Evolutionary conservation across 1,284 basidiomycete genomes (phyloP).

Genomic region (Xerocomus nothofagi): DNA sequence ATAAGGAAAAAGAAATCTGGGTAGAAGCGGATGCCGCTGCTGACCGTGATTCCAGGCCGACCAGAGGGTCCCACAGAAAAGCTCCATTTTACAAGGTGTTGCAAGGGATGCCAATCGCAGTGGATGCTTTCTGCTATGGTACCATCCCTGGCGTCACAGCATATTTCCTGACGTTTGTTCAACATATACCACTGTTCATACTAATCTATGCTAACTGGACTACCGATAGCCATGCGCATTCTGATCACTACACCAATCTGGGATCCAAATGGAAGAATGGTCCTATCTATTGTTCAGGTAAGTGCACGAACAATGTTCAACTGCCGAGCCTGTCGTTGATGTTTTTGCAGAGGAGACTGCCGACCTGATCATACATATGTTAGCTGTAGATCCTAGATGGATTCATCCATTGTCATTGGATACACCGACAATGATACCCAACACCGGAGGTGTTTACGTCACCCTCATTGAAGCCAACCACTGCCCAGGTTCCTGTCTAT

Average conservation of each 20-base stretch:
- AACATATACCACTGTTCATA: neutral
- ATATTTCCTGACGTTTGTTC: constrained; percentile 79
- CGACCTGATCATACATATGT: constrained; percentile 87
- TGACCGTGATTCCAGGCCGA: constrained; percentile 47
- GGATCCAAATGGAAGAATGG: constrained; percentile 87
- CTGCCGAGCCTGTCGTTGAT: neutral
- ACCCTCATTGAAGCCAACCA: constrained; percentile 98
- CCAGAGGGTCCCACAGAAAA: constrained; percentile 61
- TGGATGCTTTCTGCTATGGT: constrained; percentile 94
- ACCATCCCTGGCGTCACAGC: constrained; percentile 85
- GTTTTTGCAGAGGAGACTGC: constrained; percentile 63
- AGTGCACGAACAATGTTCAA: neutral
- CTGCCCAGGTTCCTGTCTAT: constrained; percentile 92
- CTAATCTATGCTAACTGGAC: constrained; percentile 12
- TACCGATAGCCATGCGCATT: constrained; percentile 79
- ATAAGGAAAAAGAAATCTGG: constrained; percentile 82
- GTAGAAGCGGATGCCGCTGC: constrained; percentile 68
- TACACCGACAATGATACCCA: constrained; percentile 68
- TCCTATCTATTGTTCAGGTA: constrained; percentile 89
- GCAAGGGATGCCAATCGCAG: constrained; percentile 95
- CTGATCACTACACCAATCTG: constrained; percentile 91
- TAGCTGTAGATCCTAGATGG: constrained; percentile 86
- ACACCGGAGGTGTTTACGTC: constrained; percentile 85
- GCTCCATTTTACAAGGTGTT: constrained; percentile 97
- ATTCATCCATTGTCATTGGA: constrained; percentile 86